Evolutionary conservation across 352 stramenopile genomes (phyloP).

Genomic region (Phytophthora citricola): DNA sequence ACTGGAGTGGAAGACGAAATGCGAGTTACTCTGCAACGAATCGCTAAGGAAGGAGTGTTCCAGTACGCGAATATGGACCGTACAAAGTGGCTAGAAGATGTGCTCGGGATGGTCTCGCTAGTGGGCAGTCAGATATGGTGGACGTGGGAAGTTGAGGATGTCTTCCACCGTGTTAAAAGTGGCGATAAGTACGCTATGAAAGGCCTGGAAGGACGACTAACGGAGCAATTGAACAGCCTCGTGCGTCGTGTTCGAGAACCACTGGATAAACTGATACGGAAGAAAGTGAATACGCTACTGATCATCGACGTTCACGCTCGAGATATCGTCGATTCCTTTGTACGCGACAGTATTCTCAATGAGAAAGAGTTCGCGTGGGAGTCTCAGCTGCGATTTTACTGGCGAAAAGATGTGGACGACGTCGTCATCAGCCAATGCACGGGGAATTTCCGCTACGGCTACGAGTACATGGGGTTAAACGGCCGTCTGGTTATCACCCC

Average conservation of each 20-base stretch:
- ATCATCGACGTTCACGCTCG: constrained; percentile 93
- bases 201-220: constrained; percentile 90
- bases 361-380: constrained; percentile 93
- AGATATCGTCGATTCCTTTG: constrained; percentile 92
- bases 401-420: constrained; percentile 91
- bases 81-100: constrained; percentile 88
- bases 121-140: constrained; percentile 95
- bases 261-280: constrained; percentile 83
- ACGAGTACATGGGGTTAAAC: constrained; percentile 95
- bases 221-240: constrained; percentile 90
- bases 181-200: constrained; percentile 96
- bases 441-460: constrained; percentile 92
- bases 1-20: constrained; percentile 93
- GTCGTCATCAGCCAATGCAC: constrained; percentile 93
- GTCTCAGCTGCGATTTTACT: constrained; percentile 92
- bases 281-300: constrained; percentile 94
- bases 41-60: constrained; percentile 95
- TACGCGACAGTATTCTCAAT: constrained; percentile 90
- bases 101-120: constrained; percentile 93
- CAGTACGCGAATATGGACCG: constrained; percentile 90
- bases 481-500: constrained; percentile 93
- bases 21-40: constrained; percentile 83
- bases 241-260: constrained; percentile 91
- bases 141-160: constrained; percentile 95
- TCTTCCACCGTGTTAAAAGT: constrained; percentile 88